These are phyloP conservation scores for Mycocalia duriaeana DNA, from an alignment of 1,284 basidiomycete genomes.

Conservation along the genomic window DNA sequence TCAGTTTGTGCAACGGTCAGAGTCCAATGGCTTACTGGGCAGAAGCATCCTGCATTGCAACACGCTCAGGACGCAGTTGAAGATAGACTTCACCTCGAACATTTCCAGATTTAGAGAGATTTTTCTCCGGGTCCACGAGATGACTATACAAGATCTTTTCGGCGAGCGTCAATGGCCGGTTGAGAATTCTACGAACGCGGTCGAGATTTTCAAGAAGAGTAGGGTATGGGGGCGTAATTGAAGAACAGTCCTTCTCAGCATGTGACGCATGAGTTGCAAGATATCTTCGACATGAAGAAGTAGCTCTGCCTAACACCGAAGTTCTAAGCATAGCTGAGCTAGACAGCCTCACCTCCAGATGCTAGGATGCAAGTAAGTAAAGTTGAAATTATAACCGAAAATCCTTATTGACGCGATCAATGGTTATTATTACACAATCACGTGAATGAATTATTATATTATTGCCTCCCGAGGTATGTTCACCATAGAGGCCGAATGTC, in stretches of 20 bases:
- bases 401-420: constrained; percentile 2
- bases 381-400: not conserved
- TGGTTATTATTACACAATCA: constrained; percentile 6
- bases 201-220: constrained; percentile 73
- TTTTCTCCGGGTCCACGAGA: constrained; percentile 91
- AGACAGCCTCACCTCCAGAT: not conserved
- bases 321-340: constrained; percentile 14
- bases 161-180: constrained; percentile 90
- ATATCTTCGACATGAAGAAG: constrained; percentile 20
- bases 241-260: constrained; percentile 64
- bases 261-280: constrained; percentile 54
- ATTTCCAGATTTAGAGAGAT: constrained; percentile 88
- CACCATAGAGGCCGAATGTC: constrained; percentile 58
- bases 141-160: constrained; percentile 99
- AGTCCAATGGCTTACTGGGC: too few species aligned
- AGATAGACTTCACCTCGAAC: constrained; percentile 86
- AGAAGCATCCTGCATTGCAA: constrained; percentile 99
- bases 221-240: constrained; percentile 88
- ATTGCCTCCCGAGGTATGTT: constrained; percentile 14
- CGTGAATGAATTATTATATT: not conserved
- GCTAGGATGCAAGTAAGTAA: not conserved
- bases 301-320: constrained; percentile 11
- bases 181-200: constrained; percentile 71
- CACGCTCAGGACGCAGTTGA: constrained; percentile 96
- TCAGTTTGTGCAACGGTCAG: too few species aligned